phyloP scores from a whole-genome alignment of 2,329 filamentous ascomycete genomes.

The Phyllosticta ampelicida region DNA sequence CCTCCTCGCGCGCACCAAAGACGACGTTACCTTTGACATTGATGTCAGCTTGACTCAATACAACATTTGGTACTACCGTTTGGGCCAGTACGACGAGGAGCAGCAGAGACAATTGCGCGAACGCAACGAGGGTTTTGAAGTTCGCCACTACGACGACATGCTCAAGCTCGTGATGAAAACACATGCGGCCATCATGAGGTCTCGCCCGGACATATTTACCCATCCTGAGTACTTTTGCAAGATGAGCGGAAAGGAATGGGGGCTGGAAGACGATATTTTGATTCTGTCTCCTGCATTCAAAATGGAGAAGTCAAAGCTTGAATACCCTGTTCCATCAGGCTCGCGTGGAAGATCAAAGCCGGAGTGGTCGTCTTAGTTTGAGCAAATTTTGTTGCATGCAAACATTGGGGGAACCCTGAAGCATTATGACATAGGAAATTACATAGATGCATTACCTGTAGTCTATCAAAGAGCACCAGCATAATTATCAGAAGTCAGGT shows the following conservation, averaged over 20 bases:
- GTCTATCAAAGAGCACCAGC: too few relatives aligned
- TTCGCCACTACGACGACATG: slow-evolving; percentile 10
- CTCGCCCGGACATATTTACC: slow-evolving; percentile 1
- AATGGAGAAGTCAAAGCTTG: slow-evolving; percentile 6
- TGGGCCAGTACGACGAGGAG: slow-evolving; percentile 4
- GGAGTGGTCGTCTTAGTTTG: not conserved
- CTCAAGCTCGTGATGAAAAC: slow-evolving; percentile 3
- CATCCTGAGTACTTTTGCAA: slow-evolving; percentile 4
- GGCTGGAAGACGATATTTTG: slow-evolving; percentile 2
- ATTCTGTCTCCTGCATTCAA: slow-evolving; percentile 7
- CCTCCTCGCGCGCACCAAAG: slow-evolving; percentile 23
- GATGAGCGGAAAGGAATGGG: slow-evolving; percentile 7
- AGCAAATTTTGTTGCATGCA: not conserved
- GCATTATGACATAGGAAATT: too few relatives aligned
- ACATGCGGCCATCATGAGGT: not conserved
- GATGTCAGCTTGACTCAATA: slow-evolving; percentile 10
- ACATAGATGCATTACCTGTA: too few relatives aligned
- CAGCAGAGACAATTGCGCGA: not conserved
- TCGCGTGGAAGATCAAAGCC: slow-evolving; percentile 6
- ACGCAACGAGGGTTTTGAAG: slow-evolving; percentile 6
- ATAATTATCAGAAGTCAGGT: not conserved
- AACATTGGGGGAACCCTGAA: too few relatives aligned
- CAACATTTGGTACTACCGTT: slow-evolving; percentile 11
- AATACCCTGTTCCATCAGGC: slow-evolving; percentile 2
- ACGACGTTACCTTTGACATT: slow-evolving; percentile 6